Percentiles rank a stretch among this genome's conserved stretches.
Conservation (phyloP, 306 rosid genomes). For the Rosa persica region DNA sequence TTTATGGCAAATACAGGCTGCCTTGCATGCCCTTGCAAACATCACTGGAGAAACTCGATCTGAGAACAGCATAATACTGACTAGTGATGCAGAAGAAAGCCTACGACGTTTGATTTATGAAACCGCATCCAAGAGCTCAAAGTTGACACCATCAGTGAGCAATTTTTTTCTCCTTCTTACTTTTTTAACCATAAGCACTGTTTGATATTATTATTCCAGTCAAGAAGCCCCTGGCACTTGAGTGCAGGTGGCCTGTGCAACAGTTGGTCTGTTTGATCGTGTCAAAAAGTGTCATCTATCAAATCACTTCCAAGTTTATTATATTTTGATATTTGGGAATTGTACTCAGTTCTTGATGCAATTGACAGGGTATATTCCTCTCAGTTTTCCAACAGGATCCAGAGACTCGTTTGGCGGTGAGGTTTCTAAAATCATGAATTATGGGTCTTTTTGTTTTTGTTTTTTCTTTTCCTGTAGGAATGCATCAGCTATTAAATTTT, state of each 20-base stretch:
- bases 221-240: not conserved
- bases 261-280: slow-evolving; percentile 1
- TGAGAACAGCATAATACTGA: slow-evolving; percentile 47
- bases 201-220: not conserved
- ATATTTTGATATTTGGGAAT: slow-evolving; percentile 7
- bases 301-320: not conserved
- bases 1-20: slow-evolving; percentile 57
- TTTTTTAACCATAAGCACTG: slow-evolving; percentile 9
- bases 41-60: slow-evolving; percentile 73
- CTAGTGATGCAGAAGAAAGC: slow-evolving; percentile 70
- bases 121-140: slow-evolving; percentile 66
- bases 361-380: slow-evolving; percentile 76
- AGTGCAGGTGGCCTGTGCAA: not conserved
- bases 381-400: slow-evolving; percentile 77
- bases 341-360: slow-evolving; percentile 32
- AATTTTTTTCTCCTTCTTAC: slow-evolving; percentile 5
- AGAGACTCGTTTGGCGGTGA: slow-evolving; percentile 82
- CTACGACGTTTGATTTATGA: slow-evolving; percentile 60
- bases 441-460: not conserved
- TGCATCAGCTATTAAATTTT: not conserved
- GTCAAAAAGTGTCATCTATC: not conserved
- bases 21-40: slow-evolving; percentile 83
- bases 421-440: slow-evolving; percentile 30
- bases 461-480: not conserved
- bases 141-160: slow-evolving; percentile 77